Evolutionary conservation across 352 stramenopile species (phyloP).

Genomic region (Globisporangium rhizosaccharum): DNA sequence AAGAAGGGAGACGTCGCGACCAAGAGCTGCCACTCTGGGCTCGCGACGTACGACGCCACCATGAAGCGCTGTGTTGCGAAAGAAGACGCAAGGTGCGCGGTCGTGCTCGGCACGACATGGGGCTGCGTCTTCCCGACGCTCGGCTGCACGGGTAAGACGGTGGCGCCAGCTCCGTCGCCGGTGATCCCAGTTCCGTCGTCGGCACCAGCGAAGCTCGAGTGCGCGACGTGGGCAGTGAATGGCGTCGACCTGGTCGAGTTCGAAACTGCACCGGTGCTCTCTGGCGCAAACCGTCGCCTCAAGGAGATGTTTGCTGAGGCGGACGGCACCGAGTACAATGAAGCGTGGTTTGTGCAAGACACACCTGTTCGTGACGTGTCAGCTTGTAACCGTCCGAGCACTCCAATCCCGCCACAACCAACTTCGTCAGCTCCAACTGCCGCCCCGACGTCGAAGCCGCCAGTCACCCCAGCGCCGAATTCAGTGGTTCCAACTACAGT

Average conservation of each 20-base stretch:
- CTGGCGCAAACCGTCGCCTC: neutral
- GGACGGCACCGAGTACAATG: neutral
- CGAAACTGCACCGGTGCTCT: neutral
- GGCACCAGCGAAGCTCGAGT: neutral
- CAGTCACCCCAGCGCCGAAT: too few relatives aligned
- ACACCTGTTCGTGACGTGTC: too few relatives aligned
- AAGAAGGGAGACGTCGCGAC: conserved; percentile 33
- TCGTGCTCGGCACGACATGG: conserved; percentile 16
- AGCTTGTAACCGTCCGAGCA: too few relatives aligned
- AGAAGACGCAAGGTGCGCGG: conserved; percentile 38
- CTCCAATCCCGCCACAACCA: too few relatives aligned
- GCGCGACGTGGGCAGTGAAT: neutral
- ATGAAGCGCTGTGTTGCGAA: conserved; percentile 20
- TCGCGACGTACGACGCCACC: conserved; percentile 33
- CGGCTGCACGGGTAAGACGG: conserved; percentile 1
- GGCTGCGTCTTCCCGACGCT: neutral
- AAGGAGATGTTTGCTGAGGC: neutral
- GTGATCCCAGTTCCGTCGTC: neutral
- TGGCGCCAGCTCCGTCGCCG: conserved; percentile 7
- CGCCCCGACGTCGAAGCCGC: too few relatives aligned
- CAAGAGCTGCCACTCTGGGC: conserved; percentile 30
- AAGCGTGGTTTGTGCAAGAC: neutral
- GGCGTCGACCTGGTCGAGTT: neutral
- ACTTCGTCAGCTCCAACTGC: too few relatives aligned
- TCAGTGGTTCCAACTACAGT: too few relatives aligned